Base-by-base conservation (phyloP, 2,329 filamentous ascomycete species). In the Penicillium aurantiogriseum region DNA sequence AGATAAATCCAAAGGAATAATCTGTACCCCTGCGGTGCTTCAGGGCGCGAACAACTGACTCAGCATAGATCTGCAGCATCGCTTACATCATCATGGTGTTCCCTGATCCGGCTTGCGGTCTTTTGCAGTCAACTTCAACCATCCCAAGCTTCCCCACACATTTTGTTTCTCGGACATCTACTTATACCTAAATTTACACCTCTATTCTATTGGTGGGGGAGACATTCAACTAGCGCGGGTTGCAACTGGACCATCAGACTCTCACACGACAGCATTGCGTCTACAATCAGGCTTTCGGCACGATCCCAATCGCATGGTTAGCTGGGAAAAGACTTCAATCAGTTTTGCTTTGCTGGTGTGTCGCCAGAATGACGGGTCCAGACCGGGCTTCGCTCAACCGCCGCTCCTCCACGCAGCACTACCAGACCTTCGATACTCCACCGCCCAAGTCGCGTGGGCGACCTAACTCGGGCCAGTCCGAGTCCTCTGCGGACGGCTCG, bases 351-450 rank as follows among this genome's bases (percentile, higher is more conserved):
- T 25, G 27, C 38, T 38, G 40, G 33, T 27, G 44, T 43, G 21
- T 42, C 40, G 36, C 61, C 45, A 66, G 48, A 36, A 75, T 74
- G 72, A 68, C 62, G 51, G 61, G 63, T 45, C 59, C 68, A 9
- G 72, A 74, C 45, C 65, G 62, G 9, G 58, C 64, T 15, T 65
- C 64, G 51, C 69, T 78, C 48, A 65, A 69, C 40, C 73, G 75
- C 57, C 76, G 76, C 51, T 78, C 76, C 33, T 78, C 76, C 6
- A 79, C 75, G 4, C 73, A 77, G 49, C 76, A 78, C 47, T 80
- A 80, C 63, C 77, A 79, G 61, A 80, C 77, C n/a, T 80, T 80
- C 59, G 73, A 75, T 51, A 78, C 76, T 29, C 76, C 77, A 35
- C 74, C 77, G 27, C 77, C 77, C n/a, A 79, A 75, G 55, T 78